Evolutionary conservation across 495 filamentous ascomycete species (phyloP), one percentile per base, ranked within the genome.

Genomic region (Neurospora sp.): DNA sequence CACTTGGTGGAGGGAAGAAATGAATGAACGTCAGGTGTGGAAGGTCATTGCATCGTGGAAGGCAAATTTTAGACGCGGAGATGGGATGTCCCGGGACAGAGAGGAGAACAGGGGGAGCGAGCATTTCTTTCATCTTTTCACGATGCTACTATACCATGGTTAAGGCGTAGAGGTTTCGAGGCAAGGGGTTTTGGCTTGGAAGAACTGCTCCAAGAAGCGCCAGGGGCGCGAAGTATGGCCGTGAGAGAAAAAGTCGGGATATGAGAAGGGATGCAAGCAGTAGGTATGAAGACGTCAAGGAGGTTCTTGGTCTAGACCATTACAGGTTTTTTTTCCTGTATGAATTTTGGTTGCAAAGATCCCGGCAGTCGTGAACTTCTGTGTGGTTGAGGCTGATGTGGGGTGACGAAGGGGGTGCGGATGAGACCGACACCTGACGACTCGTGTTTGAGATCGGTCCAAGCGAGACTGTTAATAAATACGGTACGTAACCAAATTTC

Each of bases 401-500:
- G 73, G 69, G 44, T 65, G 73, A 70, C 70, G 72, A 74, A 59
- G 69, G 71, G 65, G 73, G 70, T 78, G 75, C 70, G 72, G 72
- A 44, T 82, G 80, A 82, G 79, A 82, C 80, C 37, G 74, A 75
- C 74, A 75, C 78, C 76, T 77, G 80, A 82, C 80, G 73, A 65
- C 75, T 76, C 65, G 73, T 76, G 80, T 82, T 78, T 74, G 79
- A 80, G 78, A 76, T 74, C 73, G 68, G 76, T 71, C 80, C 71
- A 77, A 75, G 74, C 78, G 80, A 80, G 76, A 80, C 79, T 35
- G 14, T 35, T 7, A 18, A 65, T 35, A 37, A 65, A 35, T 3
- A 18, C 6, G 14, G 53, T 14, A 65, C 27, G 27, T 65, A 16
- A 37, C 27, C 12, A 1, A 35, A 18, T 31, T 65, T 65, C 53